Base-by-base conservation (phyloP, 805 yeast genomes). In the Lipomyces oligophaga region DNA sequence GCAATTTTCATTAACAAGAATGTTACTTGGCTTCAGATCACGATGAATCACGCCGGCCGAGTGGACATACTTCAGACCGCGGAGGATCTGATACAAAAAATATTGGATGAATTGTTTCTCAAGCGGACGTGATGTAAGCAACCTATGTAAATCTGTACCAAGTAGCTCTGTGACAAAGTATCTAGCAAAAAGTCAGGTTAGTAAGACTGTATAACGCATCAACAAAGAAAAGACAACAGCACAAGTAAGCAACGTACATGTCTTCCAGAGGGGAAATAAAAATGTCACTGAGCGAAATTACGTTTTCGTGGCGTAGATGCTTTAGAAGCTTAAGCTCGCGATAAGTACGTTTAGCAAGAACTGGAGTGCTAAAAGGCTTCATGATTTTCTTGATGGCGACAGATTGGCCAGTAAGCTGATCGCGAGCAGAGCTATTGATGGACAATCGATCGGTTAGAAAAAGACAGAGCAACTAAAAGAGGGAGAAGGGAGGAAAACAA, bases 361-460 rank as follows among this genome's bases (percentile, higher is more conserved):
- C 95, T 5, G 96, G 82, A 0, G 97, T 90, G 53, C 87, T 79
- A 65, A 93, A 93, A 0, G 99, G 98, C 65, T 88, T 90, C 96
- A 90, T 86, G 59, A 93, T 90, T 71, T 93, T 93, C 67, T 93
- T 93, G 52, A 93, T 93, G 38, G 99, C 99, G 30, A 93, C 98
- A 58, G 83, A 86, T 66, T 89, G 96, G 44, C 79, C 81, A 0
- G 96, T 88, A 51, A 89, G 76, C 58, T 82, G 85, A 67, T 93
- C 98, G 46, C 82, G 79, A 1, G 98, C 99, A 6, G 96, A 87
- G 64, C 63, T 58, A 34, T 8, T 35, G 6, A 15, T 26, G 22
- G 26, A 18, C 8, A 27, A 13, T 37, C 5, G 30, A 11, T 11
- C 5, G 37, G 37, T 15, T 7, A 25, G 7, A 11, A 16, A 10